A percentile compares a stretch with the other conserved stretches of the same genome.
phyloP scores from a whole-genome alignment of 2,329 filamentous ascomycete species.

The Aotearoamyces nothofagi region DNA sequence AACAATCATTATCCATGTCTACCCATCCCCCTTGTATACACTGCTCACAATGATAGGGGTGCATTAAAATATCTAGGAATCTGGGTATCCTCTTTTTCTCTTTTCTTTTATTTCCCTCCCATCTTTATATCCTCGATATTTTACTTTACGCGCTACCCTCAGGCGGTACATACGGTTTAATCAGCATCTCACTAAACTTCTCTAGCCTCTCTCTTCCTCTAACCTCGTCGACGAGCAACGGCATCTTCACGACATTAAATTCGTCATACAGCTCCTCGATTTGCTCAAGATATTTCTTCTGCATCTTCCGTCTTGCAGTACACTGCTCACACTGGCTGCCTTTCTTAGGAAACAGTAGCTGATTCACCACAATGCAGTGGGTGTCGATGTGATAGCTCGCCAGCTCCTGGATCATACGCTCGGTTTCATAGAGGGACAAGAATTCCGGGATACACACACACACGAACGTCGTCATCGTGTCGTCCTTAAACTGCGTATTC shows the following conservation, averaged over 20 bases:
- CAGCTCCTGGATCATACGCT: slow-evolving; percentile 98
- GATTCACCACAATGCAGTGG: slow-evolving; percentile 95
- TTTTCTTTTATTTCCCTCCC: too few species aligned
- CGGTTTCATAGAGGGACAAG: slow-evolving; percentile 90
- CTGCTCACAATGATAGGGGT: too few species aligned
- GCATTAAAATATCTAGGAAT: too few species aligned
- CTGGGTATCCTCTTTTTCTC: too few species aligned
- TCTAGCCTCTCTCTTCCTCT: slow-evolving; percentile 88
- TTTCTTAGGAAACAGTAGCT: slow-evolving; percentile 81
- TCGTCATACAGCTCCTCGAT: slow-evolving; percentile 98
- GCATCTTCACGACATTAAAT: slow-evolving; percentile 99
- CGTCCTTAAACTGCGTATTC: slow-evolving; percentile 96
- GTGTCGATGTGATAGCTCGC: slow-evolving; percentile 89
- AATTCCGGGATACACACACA: slow-evolving; percentile 99
- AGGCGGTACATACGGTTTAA: slow-evolving; percentile 61
- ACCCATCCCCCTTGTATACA: too few species aligned
- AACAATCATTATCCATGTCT: too few species aligned
- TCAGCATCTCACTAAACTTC: slow-evolving; percentile 75
- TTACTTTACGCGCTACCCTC: slow-evolving; percentile 19
- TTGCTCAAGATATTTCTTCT: slow-evolving; percentile 97
- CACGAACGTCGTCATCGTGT: slow-evolving; percentile 89
- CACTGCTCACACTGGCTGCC: slow-evolving; percentile 87
- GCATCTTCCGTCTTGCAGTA: slow-evolving; percentile 90
- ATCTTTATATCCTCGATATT: too few species aligned
- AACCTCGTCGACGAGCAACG: slow-evolving; percentile 86